Evolutionary conservation across 1,284 basidiomycete species (phyloP).

Genomic region (Sanghuangporus sanghuang): DNA sequence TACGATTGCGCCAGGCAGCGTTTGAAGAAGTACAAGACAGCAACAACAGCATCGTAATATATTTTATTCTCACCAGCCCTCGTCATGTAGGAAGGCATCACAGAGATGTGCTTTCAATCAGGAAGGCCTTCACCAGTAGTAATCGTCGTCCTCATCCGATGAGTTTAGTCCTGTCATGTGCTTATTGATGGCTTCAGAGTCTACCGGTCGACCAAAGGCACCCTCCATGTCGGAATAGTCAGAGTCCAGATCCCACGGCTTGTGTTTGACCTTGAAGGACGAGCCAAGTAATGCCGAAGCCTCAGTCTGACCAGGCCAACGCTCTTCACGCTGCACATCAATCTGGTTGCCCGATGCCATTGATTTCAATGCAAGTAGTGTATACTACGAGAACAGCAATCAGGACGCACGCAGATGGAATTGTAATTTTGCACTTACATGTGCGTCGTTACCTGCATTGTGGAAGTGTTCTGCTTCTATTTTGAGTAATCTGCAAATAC

Average conservation of each 20-base stretch:
- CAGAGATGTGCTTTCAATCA: not conserved
- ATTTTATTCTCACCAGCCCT: too few species aligned
- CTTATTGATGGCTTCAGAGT: not conserved
- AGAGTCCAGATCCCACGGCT: conserved; percentile 53
- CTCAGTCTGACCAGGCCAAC: conserved; percentile 63
- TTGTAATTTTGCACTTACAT: conserved; percentile 40
- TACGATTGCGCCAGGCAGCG: not conserved
- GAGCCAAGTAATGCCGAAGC: conserved; percentile 20
- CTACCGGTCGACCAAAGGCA: conserved; percentile 31
- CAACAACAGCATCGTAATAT: too few species aligned
- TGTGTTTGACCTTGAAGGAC: conserved; percentile 51
- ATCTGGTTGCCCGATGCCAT: conserved; percentile 70
- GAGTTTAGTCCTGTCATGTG: not conserved
- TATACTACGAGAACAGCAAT: conserved; percentile 43
- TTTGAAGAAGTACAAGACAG: not conserved
- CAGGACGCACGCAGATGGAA: not conserved
- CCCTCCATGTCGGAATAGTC: conserved; percentile 56
- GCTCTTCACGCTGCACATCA: conserved; percentile 64
- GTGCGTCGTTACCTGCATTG: conserved; percentile 84
- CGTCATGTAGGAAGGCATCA: too few species aligned
- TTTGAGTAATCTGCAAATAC: conserved; percentile 55
- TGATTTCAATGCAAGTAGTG: conserved; percentile 50
- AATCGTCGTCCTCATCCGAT: not conserved
- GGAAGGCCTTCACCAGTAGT: not conserved
- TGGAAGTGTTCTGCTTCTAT: conserved; percentile 56